Base-by-base conservation (phyloP, 2,329 filamentous ascomycete genomes). In the Zasmidium cellare region DNA sequence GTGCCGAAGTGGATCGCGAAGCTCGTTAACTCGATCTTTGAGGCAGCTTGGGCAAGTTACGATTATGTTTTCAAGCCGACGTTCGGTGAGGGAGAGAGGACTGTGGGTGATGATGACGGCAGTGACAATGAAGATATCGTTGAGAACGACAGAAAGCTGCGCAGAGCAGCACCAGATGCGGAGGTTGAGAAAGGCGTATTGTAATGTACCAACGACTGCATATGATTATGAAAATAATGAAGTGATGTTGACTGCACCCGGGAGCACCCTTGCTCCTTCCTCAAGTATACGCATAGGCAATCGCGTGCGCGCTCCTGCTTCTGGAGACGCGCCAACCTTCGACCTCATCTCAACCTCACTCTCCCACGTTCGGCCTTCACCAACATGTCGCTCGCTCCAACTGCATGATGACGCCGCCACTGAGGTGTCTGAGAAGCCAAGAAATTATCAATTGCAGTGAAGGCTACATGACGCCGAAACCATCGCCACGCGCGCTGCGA, bases 61-160 rank as follows among this genome's bases (percentile, higher is more conserved):
- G 88, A 91, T 75, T 59, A 52, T 0, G 69, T 84, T 18, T 87
- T 88, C 64, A 87, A 85, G 72, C 77, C 75, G 0, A 44, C 87
- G 0, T 97, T 96, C 79, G 93, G 93, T 0, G 90, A 97, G 70
- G 94, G 94, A 0, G 93, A 97, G 79, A 84, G 84, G 65, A 86
- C 83, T 1, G 69, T 79, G 9, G 62, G 25, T 28, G 62, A 67
- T 16, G 67, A 70, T 55, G 66, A 68, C 31, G 25, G 11, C 25
- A 11, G 25, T 28, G 25, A 28, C 5, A 62, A 46, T 18, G 53
- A 47, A 3, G 51, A 25, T 9, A 18, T 14, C 7, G 7, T 5
- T 28, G 5, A 6, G 25, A 28, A 28, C 25, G 25, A 28, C 25
- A 28, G 25, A 11, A 28, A 28, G 24, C 22, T 45, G 25, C 51